Base-by-base conservation (phyloP, 352 stramenopile species). In the Globisporangium radiosum region DNA sequence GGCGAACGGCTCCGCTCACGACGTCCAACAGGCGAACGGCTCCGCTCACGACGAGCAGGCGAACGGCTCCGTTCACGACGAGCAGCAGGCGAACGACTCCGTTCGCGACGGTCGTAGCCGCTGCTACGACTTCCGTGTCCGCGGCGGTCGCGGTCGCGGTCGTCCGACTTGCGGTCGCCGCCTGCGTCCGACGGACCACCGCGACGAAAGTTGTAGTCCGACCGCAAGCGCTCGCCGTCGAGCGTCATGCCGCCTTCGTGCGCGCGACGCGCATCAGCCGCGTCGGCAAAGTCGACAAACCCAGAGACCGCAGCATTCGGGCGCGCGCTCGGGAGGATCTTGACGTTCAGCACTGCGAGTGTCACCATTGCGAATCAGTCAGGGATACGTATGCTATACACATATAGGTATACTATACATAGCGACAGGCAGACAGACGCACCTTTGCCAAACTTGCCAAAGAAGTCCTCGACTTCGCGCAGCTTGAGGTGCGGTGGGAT, bases 401-500 rank as follows among this genome's bases (percentile, higher is more conserved):
- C 43, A 47, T 17, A 47, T 13, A 47, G n/a, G 6, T 11, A 17
- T 47, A 13, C 43, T 19, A 14, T 39, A 54, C 14, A 44, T 45
- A 11, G 25, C 10, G 9, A 39, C 36, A 51, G 14, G 36, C 44
- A 19, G 45, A 36, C 19, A 19, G 2, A 4, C 42, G 10, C 63
- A 77, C 71, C 71, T 69, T 75, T 67, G 51, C 78, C 78, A 59
- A 78, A 88, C 54, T 76, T 54, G 7, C 68, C 74, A 61, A 88
- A 88, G 48, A 73, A 80, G 37, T 72, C 64, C 36, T 85, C 73
- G 47, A 88, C 47, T 15, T 84, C 66, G 55, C 74, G 74, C 69
- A 88, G 79, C 60, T 76, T 83, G 55, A 85, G 71, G 38, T 88
- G 72, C 7, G 78, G 68, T 11, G 74, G 74, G 52, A 88, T 88